Evolutionary conservation across 108 stramenopile species (phyloP), one percentile per base, ranked within the genome.

Genomic region (Pseudonitzschia pungens): DNA sequence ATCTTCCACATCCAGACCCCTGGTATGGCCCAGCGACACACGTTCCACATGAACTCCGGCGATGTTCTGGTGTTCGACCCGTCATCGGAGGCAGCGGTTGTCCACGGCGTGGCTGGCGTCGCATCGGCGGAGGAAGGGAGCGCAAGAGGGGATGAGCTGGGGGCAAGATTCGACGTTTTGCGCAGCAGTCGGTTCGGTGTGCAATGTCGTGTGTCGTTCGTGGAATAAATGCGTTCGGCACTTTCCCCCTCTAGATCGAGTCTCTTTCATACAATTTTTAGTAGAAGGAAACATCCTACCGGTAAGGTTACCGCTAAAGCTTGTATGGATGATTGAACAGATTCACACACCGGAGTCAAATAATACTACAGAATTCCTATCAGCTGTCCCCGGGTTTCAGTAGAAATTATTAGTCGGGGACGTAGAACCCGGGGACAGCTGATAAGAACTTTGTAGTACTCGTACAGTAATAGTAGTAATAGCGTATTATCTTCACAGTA

Each of bases 11-110:
- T 48, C 45, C 45, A 48, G 45, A 48, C 45, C 45, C 45, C 45
- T 48, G 45, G 45, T 48, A 48, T 48, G 45, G 45, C 45, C 45
- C 45, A 48, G 10, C 45, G 45, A 18, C 45, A 48, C 45, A 48
- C 45, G 45, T 48, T 48, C 45, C 9, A 48, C 14, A 48, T 48
- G 45, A 48, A 48, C 45, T 48, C 45, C 14, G 45, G 45, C 45
- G 45, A 48, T 48, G 45, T 48, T 48, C 45, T 48, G 45, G 45
- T 48, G 45, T 48, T 48, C 45, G 45, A 48, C 45, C 45, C 45
- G 45, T 48, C 45, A 48, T 48, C 45, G 5, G 45, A 48, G 18
- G 45, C 45, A 48, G 45, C 45, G 14, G 45, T 48, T 48, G 45
- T 48, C 45, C 45, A 48, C 45, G 45, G 45, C 45, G 45, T 48